A percentile compares a stretch with the other conserved stretches of the same genome.
phyloP scores from a whole-genome alignment of 1,284 basidiomycete species.

The Sanguinoderma infundibulare region DNA sequence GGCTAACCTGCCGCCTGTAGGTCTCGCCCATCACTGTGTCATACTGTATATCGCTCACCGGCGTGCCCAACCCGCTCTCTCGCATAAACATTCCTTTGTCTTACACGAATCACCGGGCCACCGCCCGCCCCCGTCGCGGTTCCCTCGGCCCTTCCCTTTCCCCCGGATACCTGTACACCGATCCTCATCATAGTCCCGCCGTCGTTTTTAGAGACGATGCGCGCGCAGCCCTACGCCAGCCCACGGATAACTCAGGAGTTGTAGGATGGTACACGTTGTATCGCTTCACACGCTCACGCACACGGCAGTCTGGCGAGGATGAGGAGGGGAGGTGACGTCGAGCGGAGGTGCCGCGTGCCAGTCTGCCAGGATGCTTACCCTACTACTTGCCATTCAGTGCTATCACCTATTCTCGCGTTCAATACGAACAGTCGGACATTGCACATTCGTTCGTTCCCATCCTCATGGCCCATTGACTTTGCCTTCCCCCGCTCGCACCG shows the following conservation, averaged over 20 bases:
- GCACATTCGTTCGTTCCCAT: not conserved
- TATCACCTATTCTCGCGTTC: slow-evolving; percentile 10
- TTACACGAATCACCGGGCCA: slow-evolving; percentile 19
- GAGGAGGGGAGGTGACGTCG: slow-evolving; percentile 1
- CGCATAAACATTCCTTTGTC: slow-evolving; percentile 24
- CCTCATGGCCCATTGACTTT: too few relatives aligned
- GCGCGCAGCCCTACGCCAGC: slow-evolving; percentile 12
- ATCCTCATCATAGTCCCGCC: slow-evolving; percentile 17
- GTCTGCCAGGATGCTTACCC: slow-evolving; percentile 11
- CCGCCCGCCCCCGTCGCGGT: slow-evolving; percentile 11
- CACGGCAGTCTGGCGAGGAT: slow-evolving; percentile 1
- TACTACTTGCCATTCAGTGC: slow-evolving; percentile 11
- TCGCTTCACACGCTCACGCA: not conserved
- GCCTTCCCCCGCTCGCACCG: not conserved
- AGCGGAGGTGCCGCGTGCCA: slow-evolving; percentile 14
- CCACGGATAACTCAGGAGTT: slow-evolving; percentile 15
- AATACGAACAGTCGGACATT: slow-evolving; percentile 16
- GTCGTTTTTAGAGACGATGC: not conserved
- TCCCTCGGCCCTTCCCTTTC: not conserved
- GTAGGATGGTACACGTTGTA: slow-evolving; percentile 8
- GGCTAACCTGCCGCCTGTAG: not conserved
- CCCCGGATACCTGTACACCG: slow-evolving; percentile 1
- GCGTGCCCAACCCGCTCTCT: slow-evolving; percentile 21
- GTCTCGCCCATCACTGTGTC: slow-evolving; percentile 12
- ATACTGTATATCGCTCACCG: slow-evolving; percentile 11